Percentiles rank a stretch among this genome's conserved stretches.
These are phyloP conservation scores for Pythium phragmiticola DNA, from an alignment of 352 stramenopile species.

Conservation along the genomic window DNA sequence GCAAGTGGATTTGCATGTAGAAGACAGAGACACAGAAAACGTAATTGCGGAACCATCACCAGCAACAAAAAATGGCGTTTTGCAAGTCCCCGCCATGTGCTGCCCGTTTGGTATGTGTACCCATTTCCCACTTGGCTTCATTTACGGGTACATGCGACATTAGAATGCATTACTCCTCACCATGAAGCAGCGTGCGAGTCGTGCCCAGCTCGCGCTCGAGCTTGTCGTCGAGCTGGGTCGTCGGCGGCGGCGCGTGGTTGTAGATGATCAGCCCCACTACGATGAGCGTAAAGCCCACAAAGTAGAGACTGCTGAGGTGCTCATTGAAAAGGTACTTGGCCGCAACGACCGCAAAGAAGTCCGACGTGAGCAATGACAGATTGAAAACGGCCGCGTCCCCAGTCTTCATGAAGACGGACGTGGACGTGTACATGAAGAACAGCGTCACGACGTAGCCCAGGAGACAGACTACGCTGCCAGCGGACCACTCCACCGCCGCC, in stretches of 20 bases:
- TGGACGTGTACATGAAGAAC: conserved; percentile 92
- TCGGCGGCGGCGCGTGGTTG: conserved; percentile 52
- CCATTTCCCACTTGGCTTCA: conserved; percentile 7
- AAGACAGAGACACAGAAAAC: conserved; percentile 24
- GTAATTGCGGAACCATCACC: conserved; percentile 11
- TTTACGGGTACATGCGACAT: conserved; percentile 6
- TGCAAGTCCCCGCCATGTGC: conserved; percentile 3
- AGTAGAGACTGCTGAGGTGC: conserved; percentile 80
- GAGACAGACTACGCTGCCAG: conserved; percentile 53
- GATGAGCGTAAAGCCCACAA: conserved; percentile 83
- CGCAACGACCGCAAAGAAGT: conserved; percentile 93
- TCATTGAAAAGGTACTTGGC: conserved; percentile 89
- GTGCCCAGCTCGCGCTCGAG: conserved; percentile 33
- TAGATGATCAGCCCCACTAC: conserved; percentile 75
- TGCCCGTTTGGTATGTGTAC: conserved; percentile 5
- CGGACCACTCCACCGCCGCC: conserved; percentile 47
- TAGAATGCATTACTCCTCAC: background rate
- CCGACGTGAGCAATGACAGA: conserved; percentile 94
- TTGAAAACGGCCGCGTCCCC: conserved; percentile 96
- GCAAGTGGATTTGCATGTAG: conserved; percentile 24
- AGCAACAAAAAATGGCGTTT: conserved; percentile 28
- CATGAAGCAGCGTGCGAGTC: conserved; percentile 21
- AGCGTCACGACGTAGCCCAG: conserved; percentile 75
- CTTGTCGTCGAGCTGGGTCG: conserved; percentile 36
- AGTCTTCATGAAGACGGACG: conserved; percentile 74